Base-by-base conservation (phyloP, 2,329 filamentous ascomycete species). In the Pyrenophora graminea region DNA sequence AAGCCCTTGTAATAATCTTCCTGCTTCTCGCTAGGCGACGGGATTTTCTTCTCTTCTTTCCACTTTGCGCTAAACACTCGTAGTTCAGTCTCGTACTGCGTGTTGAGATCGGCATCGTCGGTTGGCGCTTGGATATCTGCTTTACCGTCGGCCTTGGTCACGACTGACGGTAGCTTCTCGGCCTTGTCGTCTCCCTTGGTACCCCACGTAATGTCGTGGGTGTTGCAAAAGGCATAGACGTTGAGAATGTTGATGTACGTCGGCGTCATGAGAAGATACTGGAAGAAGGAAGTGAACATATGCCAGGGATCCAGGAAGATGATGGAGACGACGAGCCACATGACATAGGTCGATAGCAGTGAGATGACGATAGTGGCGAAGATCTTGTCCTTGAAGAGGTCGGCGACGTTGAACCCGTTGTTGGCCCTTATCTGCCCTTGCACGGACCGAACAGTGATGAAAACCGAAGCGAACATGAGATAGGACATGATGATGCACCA, bases 1-100 rank as follows among this genome's bases (percentile, higher is more conserved):
- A 99, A 96, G 60, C 92, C 94, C 66, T 92, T 91, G 82, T 99
- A 99, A 77, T 97, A 99, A 73, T 99, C 94, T 79, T 97, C 91
- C 74, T 99, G 93, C 68, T 89, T 90, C 70, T 97, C 92, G 37
- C 77, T 70, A 9, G 82, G 74, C n/a, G 78, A 78, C 2, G 83
- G 82, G 0, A 79, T 65, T 65, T 84, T 85, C 74, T 87, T 85
- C 56, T 91, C 86, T 57, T 87, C 85, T 23, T 87, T 86, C 39
- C 85, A 85, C 74, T 97, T 97, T 21, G 79, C 77, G 38, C 81
- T 76, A 70, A 97, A 96, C 12, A 86, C 82, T 2, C 80, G 76
- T 43, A 97, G 76, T 69, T 99, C 94, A 33, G 86, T 80, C 69
- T 97, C 91, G 74, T 99, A 99, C 71, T 96, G 91, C 0, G 90